A percentile compares a stretch with the other conserved stretches of the same genome.
phyloP scores from a whole-genome alignment of 2,329 filamentous ascomycete genomes.

The Curvularia spicifera region DNA sequence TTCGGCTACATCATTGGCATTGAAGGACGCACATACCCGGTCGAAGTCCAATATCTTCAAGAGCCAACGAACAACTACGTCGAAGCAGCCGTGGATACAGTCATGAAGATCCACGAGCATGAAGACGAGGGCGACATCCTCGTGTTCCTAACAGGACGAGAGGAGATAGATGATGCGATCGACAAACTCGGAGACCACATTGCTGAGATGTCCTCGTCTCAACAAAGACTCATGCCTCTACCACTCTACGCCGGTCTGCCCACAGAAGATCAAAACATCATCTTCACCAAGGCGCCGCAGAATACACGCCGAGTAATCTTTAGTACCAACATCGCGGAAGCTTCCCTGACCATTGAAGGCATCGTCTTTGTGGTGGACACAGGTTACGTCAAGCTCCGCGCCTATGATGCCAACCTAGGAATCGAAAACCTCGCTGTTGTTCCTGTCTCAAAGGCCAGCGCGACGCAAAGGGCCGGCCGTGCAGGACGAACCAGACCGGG shows the following conservation, averaged over 20 bases:
- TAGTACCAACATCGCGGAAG: constrained; percentile 95
- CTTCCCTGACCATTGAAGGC: constrained; percentile 89
- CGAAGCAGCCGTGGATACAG: constrained; percentile 78
- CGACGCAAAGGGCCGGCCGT: constrained; percentile 87
- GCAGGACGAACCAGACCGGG: constrained; percentile 88
- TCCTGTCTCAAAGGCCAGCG: constrained; percentile 86
- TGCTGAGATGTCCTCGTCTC: constrained; percentile 64
- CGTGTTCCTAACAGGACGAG: constrained; percentile 88
- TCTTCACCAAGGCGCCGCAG: constrained; percentile 83
- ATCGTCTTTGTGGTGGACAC: constrained; percentile 90
- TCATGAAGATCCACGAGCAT: constrained; percentile 84
- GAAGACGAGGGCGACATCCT: constrained; percentile 87
- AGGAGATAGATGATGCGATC: constrained; percentile 87
- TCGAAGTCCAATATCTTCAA: constrained; percentile 83
- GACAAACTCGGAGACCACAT: constrained; percentile 78
- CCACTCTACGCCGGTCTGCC: constrained; percentile 89
- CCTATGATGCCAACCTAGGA: constrained; percentile 81
- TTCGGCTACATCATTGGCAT: constrained; percentile 76
- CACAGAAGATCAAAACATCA: constrained; percentile 91
- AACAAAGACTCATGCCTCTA: constrained; percentile 69
- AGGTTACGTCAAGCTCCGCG: constrained; percentile 88
- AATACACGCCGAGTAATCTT: constrained; percentile 90
- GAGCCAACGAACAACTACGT: constrained; percentile 84
- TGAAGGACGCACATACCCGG: constrained; percentile 86
- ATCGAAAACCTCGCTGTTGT: constrained; percentile 87